phyloP scores from a whole-genome alignment of 2,329 filamentous ascomycete genomes.

The Hypoxylon sp. region DNA sequence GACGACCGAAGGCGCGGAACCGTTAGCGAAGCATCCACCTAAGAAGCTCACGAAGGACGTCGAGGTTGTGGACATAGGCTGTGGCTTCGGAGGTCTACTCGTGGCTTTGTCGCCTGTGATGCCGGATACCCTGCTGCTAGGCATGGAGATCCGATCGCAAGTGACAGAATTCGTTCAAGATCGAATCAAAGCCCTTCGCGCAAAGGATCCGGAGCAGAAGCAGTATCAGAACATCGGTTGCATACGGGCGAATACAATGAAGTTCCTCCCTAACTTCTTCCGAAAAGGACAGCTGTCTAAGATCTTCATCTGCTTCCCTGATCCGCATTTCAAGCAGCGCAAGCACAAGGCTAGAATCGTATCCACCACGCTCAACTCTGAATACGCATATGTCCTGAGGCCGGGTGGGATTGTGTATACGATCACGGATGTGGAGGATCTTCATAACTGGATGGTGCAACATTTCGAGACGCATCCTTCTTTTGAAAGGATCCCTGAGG shows the following conservation, averaged over 20 bases:
- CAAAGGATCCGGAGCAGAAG: conserved; percentile 68
- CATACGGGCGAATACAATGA: conserved; percentile 96
- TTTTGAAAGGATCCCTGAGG: conserved; percentile 81
- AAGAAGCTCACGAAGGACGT: conserved; percentile 75
- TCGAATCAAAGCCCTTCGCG: conserved; percentile 84
- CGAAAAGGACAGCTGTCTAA: conserved; percentile 83
- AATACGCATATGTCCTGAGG: conserved; percentile 89
- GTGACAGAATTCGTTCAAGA: conserved; percentile 94
- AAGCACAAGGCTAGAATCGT: conserved; percentile 99
- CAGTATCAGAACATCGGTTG: conserved; percentile 90
- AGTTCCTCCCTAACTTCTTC: conserved; percentile 99
- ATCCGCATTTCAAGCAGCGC: conserved; percentile 96
- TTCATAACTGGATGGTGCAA: conserved; percentile 93
- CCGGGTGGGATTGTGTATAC: conserved; percentile 93
- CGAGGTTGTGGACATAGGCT: conserved; percentile 96
- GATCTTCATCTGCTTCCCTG: conserved; percentile 98
- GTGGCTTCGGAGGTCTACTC: conserved; percentile 92
- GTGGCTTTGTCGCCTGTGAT: conserved; percentile 87
- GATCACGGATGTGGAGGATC: conserved; percentile 95
- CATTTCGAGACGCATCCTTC: conserved; percentile 84
- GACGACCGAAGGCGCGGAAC: conserved; percentile 40
- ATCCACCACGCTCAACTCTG: conserved; percentile 86
- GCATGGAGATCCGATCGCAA: conserved; percentile 91
- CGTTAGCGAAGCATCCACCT: conserved; percentile 38
- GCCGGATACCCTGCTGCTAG: conserved; percentile 86